Conservation (phyloP, 805 yeast genomes). For the Saturnispora silvae region DNA sequence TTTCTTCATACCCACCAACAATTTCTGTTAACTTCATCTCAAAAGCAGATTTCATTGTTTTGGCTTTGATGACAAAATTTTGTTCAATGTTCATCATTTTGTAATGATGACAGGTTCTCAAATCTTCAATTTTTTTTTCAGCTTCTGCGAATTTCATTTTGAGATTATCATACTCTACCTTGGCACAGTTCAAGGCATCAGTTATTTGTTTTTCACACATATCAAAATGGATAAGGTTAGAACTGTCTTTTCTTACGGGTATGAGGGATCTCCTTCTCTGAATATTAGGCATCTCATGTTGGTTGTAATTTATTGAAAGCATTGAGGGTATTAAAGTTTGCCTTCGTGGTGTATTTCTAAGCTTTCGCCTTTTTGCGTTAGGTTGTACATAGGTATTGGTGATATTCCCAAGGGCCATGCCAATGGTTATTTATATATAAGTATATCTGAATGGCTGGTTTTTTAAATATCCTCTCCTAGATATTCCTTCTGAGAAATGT, state of each 20-base stretch:
- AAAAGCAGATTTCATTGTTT: constrained; percentile 12
- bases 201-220: too few species aligned
- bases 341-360: not conserved
- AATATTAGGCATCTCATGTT: too few species aligned
- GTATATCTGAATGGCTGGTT: constrained; percentile 6
- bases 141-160: too few species aligned
- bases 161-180: too few species aligned
- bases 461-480: not conserved
- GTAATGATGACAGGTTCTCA: constrained; percentile 18
- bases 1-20: constrained; percentile 12
- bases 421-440: not conserved
- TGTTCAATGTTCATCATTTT: constrained; percentile 10
- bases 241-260: too few species aligned
- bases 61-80: not conserved
- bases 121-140: too few species aligned
- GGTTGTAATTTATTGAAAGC: too few species aligned
- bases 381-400: not conserved
- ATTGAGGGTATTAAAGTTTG: not conserved
- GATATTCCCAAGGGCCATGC: constrained; percentile 3
- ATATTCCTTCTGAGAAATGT: not conserved
- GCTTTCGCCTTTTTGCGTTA: constrained; percentile 4
- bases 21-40: constrained; percentile 19
- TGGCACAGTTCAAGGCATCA: too few species aligned
- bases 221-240: too few species aligned
- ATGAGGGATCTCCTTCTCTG: too few species aligned